phyloP scores from a whole-genome alignment of 2,329 filamentous ascomycete species.

The Scedosporium boydii region DNA sequence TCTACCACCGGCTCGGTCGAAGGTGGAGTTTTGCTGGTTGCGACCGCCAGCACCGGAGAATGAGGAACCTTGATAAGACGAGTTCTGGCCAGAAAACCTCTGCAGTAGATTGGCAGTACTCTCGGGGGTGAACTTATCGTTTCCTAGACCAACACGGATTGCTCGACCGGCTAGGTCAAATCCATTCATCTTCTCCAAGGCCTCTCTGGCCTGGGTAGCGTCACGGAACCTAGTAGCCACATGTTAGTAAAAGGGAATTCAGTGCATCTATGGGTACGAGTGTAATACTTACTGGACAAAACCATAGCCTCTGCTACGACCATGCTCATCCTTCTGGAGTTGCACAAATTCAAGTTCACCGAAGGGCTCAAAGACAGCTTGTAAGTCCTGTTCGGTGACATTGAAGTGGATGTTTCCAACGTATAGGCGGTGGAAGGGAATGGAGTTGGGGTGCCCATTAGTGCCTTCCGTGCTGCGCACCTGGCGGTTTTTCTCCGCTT shows the following conservation, averaged over 20 bases:
- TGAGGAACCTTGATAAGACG: constrained; percentile 75
- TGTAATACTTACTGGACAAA: constrained; percentile 81
- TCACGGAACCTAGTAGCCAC: constrained; percentile 64
- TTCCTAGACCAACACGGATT: constrained; percentile 96
- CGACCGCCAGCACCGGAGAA: constrained; percentile 88
- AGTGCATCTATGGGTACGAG: background rate
- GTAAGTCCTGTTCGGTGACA: constrained; percentile 90
- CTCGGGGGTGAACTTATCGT: constrained; percentile 99
- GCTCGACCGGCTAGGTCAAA: constrained; percentile 96
- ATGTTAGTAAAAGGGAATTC: constrained; percentile 21
- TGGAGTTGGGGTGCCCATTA: constrained; percentile 64
- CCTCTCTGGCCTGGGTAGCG: constrained; percentile 83
- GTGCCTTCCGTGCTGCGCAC: constrained; percentile 70
- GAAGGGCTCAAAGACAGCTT: constrained; percentile 95
- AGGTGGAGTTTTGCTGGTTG: constrained; percentile 74
- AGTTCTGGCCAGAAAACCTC: constrained; percentile 77
- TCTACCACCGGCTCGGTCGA: constrained; percentile 82
- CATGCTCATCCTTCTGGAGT: constrained; percentile 89
- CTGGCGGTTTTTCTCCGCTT: constrained; percentile 98
- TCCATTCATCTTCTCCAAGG: constrained; percentile 97
- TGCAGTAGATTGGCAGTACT: constrained; percentile 87
- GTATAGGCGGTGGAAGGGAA: constrained; percentile 95
- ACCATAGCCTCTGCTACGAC: constrained; percentile 87
- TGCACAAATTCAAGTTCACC: constrained; percentile 97
- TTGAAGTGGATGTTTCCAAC: constrained; percentile 99